A percentile compares a stretch with the other conserved stretches of the same genome.
phyloP scores from a whole-genome alignment of 257 asterid species.

The Schizonepeta tenuifolia region DNA sequence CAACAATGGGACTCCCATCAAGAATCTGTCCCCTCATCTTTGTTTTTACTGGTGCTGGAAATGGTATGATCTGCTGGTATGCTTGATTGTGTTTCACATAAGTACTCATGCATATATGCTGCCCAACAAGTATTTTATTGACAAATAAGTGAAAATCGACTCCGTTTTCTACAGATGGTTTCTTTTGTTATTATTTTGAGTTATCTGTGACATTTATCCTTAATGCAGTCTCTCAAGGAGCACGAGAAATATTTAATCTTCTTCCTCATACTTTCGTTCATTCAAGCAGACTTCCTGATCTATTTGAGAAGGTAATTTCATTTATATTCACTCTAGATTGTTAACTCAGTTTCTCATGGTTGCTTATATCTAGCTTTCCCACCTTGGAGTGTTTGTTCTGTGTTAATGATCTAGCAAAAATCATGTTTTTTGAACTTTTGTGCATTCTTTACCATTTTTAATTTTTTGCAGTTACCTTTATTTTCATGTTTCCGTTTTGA shows the following conservation, averaged over 20 bases:
- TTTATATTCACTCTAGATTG: not conserved
- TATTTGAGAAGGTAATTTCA: conserved; percentile 59
- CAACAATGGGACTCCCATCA: conserved; percentile 83
- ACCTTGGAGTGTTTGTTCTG: not conserved
- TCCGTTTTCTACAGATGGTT: conserved; percentile 7
- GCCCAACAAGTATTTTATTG: not conserved
- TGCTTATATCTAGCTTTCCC: conserved; percentile 8
- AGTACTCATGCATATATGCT: conserved; percentile 12
- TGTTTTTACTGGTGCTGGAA: conserved; percentile 91
- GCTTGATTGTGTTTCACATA: not conserved
- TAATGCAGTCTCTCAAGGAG: conserved; percentile 83
- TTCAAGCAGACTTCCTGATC: conserved; percentile 71
- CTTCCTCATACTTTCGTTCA: conserved; percentile 89
- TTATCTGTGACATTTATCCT: conserved; percentile 17
- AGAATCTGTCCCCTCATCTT: conserved; percentile 88
- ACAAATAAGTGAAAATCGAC: not conserved
- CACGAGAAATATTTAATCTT: conserved; percentile 90
- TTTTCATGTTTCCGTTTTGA: not conserved
- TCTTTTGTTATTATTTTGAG: conserved; percentile 6
- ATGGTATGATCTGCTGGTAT: conserved; percentile 55
- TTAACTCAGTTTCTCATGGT: conserved; percentile 1
- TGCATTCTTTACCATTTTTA: not conserved
- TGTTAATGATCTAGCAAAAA: not conserved
- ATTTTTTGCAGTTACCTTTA: not conserved
- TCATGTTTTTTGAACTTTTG: not conserved